Evolutionary conservation across 371 early-diverging fungal genomes (phyloP), one percentile per base, ranked within the genome.

Genomic region (Basidiobolus meristosporus): DNA sequence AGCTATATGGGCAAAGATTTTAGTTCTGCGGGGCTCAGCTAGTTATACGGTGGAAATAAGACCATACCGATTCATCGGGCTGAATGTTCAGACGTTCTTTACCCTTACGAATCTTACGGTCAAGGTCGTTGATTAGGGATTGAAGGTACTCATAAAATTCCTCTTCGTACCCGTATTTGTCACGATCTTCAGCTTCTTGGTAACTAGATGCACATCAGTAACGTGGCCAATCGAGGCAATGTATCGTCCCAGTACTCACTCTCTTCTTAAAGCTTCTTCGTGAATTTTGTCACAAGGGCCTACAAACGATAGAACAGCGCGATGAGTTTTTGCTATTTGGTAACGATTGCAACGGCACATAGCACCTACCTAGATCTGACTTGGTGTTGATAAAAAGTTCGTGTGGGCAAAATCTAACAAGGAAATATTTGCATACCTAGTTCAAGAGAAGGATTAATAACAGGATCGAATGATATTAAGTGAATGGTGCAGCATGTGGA

Each of bases 371-470:
- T 39, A 84, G 59, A 48, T 81, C 84, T 19, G 78, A 76, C 51
- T 88, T 90, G 1, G 90, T 90, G 56, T 89, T 88, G 31, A 72
- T 70, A 54, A 90, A 90, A 20, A 81, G 59, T 42, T 76, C 73
- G 45, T 80, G 65, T 17, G 90, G 89, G 50, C 90, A 90, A 43
- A 86, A 90, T 28, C 66, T 74, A 29, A 82, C 84, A 34, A 90
- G 59, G 45, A 68, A 78, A 56, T 87, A 65, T 47, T 87, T 90
- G 57, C 89, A 90, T 7, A 90, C 76, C 69, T 82, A 60, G 16
- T 12, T 32, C 16, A 47, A 18, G 20, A 37, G 30, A 28, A 33
- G 7, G 9, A 20, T 15, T 1, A 18, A 17, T 18, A 10, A 15
- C 10, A 34, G 30, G 20, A 35, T 36, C 4, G 14, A 4, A 28